A percentile compares a stretch with the other conserved stretches of the same genome.
Evolutionary conservation across 441 rosid genomes (phyloP).

Genomic region (Gossypium schwendimanii): DNA sequence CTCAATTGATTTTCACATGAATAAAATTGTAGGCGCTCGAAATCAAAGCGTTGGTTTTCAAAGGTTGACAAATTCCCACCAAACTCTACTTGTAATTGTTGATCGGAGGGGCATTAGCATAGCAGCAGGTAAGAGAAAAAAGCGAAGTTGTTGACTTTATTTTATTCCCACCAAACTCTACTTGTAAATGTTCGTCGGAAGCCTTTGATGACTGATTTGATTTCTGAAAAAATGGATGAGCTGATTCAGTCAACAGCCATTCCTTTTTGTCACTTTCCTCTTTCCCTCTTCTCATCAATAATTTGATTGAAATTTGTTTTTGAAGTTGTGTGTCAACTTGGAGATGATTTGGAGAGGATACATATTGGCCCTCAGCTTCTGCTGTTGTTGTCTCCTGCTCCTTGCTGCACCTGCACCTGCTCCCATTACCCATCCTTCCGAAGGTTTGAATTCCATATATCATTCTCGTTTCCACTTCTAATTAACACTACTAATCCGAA

Average conservation of each 20-base stretch:
- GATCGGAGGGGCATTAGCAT: background rate
- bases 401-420: conserved; percentile 27
- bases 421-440: conserved; percentile 46
- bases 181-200: no score
- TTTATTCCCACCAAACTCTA: no score
- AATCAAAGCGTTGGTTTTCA: no score
- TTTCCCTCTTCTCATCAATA: background rate
- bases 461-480: background rate
- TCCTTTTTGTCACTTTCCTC: no score
- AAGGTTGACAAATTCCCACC: background rate
- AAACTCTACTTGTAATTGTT: background rate
- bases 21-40: no score
- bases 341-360: conserved; percentile 21
- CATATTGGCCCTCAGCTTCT: conserved; percentile 25
- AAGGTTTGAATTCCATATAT: conserved; percentile 39
- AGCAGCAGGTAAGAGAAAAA: background rate
- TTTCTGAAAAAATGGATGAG: no score
- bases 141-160: background rate
- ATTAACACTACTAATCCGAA: background rate
- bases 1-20: no score
- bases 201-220: no score
- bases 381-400: conserved; percentile 29
- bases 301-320: background rate
- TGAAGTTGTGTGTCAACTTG: background rate
- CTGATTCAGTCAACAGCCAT: no score